Evolutionary conservation across 306 rosid genomes (phyloP), one percentile per base, ranked within the genome.

Genomic region (Neltuma alba): DNA sequence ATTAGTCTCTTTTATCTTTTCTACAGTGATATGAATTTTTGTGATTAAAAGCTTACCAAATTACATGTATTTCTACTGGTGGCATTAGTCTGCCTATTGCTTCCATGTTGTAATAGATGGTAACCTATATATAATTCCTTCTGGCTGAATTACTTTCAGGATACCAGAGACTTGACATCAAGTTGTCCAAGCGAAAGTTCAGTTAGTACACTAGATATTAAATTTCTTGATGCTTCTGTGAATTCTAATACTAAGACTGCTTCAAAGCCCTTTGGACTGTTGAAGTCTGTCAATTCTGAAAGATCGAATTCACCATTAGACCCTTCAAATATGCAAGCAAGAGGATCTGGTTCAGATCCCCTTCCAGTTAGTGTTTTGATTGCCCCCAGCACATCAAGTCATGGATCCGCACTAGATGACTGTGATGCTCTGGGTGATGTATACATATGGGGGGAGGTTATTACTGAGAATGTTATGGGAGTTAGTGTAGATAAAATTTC

Each of bases 321-420:
- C 72, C 87, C 89, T 77, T 79, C 88, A 88, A 96, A 89, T 77
- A 93, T 96, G 99, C 98, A 93, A 84, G 89, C 90, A 70, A 96
- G 91, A 86, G 99, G 98, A 77, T 91, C 97, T 83, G 87, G 96
- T 78, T 91, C 96, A 67, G 99, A 96, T 88, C 92, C 87, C 86
- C 86, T 96, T 83, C 96, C 98, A 76, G 96, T 93, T 58, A 96
- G 99, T 83, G 99, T 96, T 86, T 96, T 98, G 47, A 96, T 97
- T 86, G 99, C 96, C 84, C 99, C 97, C 65, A 95, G 99, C 83
- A 88, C 99, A 48, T 96, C 99, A 30, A 93, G 99, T 82, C 98
- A 96, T 87, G 98, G 99, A 42, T 95, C 99, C 68, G 93, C 90
- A 36, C 97, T 91, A 2, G 99, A 96, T 86, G 99, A 96, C 73